phyloP scores from a whole-genome alignment of 768 basidiomycete genomes.

The Clavulina sp. region DNA sequence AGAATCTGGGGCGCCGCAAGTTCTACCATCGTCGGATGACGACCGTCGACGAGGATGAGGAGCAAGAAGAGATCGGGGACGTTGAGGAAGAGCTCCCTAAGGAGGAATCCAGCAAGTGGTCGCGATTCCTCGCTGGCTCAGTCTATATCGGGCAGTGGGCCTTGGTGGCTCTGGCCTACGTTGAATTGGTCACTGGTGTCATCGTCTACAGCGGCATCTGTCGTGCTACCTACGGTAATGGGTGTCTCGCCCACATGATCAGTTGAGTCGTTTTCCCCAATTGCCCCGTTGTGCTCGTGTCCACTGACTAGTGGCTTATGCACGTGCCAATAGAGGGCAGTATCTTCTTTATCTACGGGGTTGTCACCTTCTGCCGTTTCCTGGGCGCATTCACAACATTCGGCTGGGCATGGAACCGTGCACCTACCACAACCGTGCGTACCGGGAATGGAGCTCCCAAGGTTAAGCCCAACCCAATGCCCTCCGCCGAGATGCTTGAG shows the following conservation, averaged over 20 bases:
- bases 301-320: too few species aligned
- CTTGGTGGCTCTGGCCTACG: slow-evolving; percentile 57
- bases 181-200: slow-evolving; percentile 48
- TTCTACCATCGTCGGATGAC: not conserved
- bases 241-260: slow-evolving; percentile 80
- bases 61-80: slow-evolving; percentile 3
- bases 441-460: not conserved
- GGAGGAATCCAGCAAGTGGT: not conserved
- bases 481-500: slow-evolving; percentile 63
- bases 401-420: slow-evolving; percentile 89
- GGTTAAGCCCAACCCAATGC: slow-evolving; percentile 19
- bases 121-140: not conserved
- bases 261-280: slow-evolving; percentile 32
- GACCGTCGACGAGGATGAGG: slow-evolving; percentile 2
- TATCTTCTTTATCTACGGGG: slow-evolving; percentile 86
- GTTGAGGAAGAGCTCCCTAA: not conserved
- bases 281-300: not conserved
- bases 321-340: slow-evolving; percentile 46
- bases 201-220: slow-evolving; percentile 79
- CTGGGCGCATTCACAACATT: slow-evolving; percentile 69
- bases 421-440: slow-evolving; percentile 4
- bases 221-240: slow-evolving; percentile 57
- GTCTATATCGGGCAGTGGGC: slow-evolving; percentile 29
- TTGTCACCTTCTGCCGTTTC: slow-evolving; percentile 85
- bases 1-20: not conserved